These are phyloP conservation scores for Lactifluus piperatus DNA, from an alignment of 768 basidiomycete genomes.

Conservation along the genomic window DNA sequence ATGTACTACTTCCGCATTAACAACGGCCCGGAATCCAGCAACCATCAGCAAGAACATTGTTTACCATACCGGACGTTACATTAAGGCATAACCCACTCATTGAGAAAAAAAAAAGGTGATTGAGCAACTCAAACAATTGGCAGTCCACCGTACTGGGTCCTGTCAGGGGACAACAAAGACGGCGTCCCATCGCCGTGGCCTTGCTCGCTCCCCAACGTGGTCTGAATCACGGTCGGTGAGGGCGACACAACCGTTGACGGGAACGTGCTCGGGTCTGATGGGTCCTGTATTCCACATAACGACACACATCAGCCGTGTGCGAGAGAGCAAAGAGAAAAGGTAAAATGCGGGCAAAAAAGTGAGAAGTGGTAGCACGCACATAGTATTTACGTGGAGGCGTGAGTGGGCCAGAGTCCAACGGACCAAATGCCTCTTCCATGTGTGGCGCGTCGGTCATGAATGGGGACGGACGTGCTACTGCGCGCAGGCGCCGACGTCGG, in stretches of 20 bases:
- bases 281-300: background rate
- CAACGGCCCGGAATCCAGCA: background rate
- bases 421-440: background rate
- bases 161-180: background rate
- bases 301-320: background rate
- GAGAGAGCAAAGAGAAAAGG: no score
- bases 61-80: background rate
- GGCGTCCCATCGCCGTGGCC: background rate
- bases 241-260: background rate
- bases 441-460: background rate
- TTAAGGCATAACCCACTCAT: background rate
- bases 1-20: background rate
- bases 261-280: constrained; percentile 3
- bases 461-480: background rate
- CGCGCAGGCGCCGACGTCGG: background rate
- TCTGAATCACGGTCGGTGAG: background rate
- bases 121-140: constrained; percentile 1
- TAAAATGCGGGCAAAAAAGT: no score
- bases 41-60: background rate
- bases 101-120: background rate
- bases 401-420: background rate
- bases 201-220: background rate
- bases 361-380: background rate
- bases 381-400: background rate
- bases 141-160: background rate